Evolutionary conservation across 2,329 filamentous ascomycete species (phyloP), one percentile per base, ranked within the genome.

Genomic region (Sordariomycetes sp.): DNA sequence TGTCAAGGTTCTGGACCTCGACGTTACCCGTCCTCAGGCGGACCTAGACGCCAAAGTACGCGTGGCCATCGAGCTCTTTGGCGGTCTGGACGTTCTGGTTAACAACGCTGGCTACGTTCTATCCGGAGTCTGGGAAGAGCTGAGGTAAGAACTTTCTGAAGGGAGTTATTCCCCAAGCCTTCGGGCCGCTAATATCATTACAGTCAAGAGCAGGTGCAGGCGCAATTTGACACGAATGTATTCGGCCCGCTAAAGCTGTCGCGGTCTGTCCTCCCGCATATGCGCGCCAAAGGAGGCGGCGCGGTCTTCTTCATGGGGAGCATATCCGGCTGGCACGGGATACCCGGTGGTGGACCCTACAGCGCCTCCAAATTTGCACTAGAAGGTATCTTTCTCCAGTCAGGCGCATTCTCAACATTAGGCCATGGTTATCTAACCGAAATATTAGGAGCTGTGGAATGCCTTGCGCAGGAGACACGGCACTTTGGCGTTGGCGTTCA

Each of bases 221-320:
- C 43, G 4, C 65, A 62, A 1, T 62, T 71, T 22, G 65, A 61
- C 34, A 71, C 70, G n/a, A 75, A 75, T 34, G 69, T 75, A 54
- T 65, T 69, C 28, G 71, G 73, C 0, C 69, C 70, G 1, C 59
- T 74, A 37, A 72, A 72, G 37, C 66, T 74, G 14, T 70, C 68
- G 0, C 64, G 69, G 2, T 69, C 71, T 0, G 28, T 71, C 1
- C 61, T 74, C 0, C 72, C 72, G 1, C 61, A 63, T 8, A 50
- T 73, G 7, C 64, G 70, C 0, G 59, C 61, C 1, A 69, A 63
- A 46, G 65, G 67, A 0, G 64, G 58, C 3, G 71, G 70, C 1
- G 70, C 66, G 0, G 60, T 73, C 25, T 53, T 71, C 0, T 73
- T 67, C 50, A 63, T 74, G n/a, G 66, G 71, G 52, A 73, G 70